Conservation (phyloP, 1,284 basidiomycete genomes). For the Puccinia hordei region DNA sequence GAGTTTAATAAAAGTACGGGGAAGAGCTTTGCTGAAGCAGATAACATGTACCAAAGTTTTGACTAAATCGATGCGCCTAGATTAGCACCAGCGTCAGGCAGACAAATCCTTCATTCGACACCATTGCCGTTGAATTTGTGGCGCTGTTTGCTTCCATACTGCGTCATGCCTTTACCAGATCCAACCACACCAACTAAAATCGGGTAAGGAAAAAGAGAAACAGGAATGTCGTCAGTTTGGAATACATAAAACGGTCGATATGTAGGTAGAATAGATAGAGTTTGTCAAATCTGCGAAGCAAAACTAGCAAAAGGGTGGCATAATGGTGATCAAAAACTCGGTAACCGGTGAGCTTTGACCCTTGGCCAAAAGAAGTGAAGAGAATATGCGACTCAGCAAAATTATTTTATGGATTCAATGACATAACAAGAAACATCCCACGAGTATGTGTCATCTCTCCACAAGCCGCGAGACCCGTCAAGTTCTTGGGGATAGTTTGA, state of each 20-base stretch:
- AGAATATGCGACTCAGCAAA: constrained; percentile 33
- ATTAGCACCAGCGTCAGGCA: neutral
- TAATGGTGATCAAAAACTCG: neutral
- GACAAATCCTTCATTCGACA: constrained; percentile 21
- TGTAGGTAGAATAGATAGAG: neutral
- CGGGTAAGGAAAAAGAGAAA: neutral
- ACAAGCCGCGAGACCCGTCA: constrained; percentile 34
- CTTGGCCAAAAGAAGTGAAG: constrained; percentile 4
- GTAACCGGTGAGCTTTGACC: constrained; percentile 20
- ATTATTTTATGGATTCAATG: neutral
- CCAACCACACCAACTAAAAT: constrained; percentile 84
- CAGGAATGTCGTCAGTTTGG: neutral
- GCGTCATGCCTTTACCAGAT: constrained; percentile 89
- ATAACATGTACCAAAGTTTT: constrained; percentile 4
- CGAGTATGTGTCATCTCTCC: neutral
- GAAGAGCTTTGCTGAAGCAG: neutral
- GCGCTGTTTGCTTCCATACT: constrained; percentile 71
- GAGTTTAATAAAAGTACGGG: neutral
- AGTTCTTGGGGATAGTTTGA: neutral
- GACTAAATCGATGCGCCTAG: neutral
- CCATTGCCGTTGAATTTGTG: constrained; percentile 69
- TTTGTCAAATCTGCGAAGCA: neutral
- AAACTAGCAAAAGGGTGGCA: neutral
- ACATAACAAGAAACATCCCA: constrained; percentile 43
- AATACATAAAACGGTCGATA: neutral